A percentile compares a stretch with the other conserved stretches of the same genome.
These are phyloP conservation scores for Ogataea zsoltii DNA, from an alignment of 805 yeast genomes.

Conservation along the genomic window DNA sequence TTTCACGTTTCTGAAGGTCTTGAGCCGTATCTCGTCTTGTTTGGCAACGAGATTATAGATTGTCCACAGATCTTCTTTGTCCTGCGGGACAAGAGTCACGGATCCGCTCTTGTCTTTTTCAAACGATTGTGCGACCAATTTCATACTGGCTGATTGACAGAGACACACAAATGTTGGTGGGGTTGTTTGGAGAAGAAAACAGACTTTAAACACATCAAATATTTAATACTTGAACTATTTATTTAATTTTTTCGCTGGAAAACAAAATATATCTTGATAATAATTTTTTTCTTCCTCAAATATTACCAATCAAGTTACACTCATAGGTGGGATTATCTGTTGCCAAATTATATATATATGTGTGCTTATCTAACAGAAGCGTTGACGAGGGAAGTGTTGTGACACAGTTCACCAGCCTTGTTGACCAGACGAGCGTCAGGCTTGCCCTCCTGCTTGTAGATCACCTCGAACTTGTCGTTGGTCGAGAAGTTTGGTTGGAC, in stretches of 20 bases:
- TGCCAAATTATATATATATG: neutral
- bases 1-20: conserved; percentile 66
- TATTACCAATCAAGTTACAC: no score
- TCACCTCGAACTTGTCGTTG: conserved; percentile 69
- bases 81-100: conserved; percentile 74
- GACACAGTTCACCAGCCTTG: conserved; percentile 74
- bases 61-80: conserved; percentile 89
- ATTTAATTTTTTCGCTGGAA: neutral
- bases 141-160: conserved; percentile 46
- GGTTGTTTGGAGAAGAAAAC: no score
- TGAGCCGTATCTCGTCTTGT: conserved; percentile 72
- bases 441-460: conserved; percentile 77
- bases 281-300: no score
- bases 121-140: conserved; percentile 48
- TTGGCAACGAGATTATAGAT: conserved; percentile 75
- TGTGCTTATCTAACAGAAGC: conserved; percentile 57
- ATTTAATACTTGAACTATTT: neutral
- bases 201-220: neutral
- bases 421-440: conserved; percentile 73
- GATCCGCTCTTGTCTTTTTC: conserved; percentile 65
- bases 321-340: no score
- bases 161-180: no score
- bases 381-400: conserved; percentile 65
- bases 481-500: conserved; percentile 91
- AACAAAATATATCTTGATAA: neutral